These are phyloP conservation scores for Nothophoma quercina DNA, from an alignment of 2,329 filamentous ascomycete genomes.

Conservation along the genomic window DNA sequence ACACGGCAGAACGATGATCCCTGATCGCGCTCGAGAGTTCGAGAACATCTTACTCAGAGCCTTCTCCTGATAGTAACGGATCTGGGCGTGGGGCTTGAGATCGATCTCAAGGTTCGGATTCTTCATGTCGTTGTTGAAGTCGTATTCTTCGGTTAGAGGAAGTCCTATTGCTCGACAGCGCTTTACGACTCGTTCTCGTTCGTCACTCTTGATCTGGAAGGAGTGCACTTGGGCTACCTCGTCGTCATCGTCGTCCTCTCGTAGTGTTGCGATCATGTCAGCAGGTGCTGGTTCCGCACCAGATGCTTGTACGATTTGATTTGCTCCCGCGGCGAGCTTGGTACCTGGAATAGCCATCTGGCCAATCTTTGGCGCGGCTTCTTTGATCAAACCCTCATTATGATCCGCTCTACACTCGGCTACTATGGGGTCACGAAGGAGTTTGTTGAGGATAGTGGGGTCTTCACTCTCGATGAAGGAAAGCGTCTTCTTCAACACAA, in stretches of 20 bases:
- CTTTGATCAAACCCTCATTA: conserved; percentile 75
- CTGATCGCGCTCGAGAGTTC: conserved; percentile 95
- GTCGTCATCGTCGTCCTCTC: conserved; percentile 80
- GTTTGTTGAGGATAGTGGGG: conserved; percentile 80
- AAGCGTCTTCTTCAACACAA: conserved; percentile 92
- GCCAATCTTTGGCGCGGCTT: conserved; percentile 84
- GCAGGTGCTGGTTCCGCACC: conserved; percentile 45
- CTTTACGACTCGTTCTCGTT: conserved; percentile 87
- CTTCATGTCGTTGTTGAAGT: conserved; percentile 88
- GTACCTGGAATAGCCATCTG: conserved; percentile 93
- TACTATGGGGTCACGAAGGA: conserved; percentile 86
- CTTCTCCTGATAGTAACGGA: conserved; percentile 95
- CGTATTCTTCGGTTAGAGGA: conserved; percentile 94
- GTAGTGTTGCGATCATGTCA: conserved; percentile 73
- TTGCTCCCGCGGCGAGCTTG: conserved; percentile 87
- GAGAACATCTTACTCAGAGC: conserved; percentile 99
- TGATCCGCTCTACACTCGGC: conserved; percentile 79
- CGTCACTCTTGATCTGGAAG: conserved; percentile 85
- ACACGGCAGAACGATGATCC: conserved; percentile 95
- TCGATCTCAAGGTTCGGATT: conserved; percentile 96
- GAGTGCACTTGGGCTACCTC: conserved; percentile 88
- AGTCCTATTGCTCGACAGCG: conserved; percentile 86
- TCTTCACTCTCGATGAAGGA: conserved; percentile 95
- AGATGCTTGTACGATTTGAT: conserved; percentile 63
- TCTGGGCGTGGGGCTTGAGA: conserved; percentile 85